Evolutionary conservation across 1,284 basidiomycete species (phyloP).

Genomic region (Agroathelia rolfsii): DNA sequence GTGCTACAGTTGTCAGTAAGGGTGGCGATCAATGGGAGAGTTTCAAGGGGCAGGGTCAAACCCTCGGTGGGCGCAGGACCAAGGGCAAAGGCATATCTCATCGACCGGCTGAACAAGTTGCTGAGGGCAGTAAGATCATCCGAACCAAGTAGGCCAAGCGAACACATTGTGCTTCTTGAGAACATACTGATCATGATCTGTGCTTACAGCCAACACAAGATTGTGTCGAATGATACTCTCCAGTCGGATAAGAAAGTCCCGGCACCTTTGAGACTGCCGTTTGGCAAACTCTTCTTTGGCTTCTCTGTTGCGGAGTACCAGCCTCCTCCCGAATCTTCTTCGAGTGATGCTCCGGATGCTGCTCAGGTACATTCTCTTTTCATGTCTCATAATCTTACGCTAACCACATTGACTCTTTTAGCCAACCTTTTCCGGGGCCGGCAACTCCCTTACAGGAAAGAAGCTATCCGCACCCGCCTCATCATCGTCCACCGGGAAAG

Average conservation of each 20-base stretch:
- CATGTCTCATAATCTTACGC: constrained; percentile 2
- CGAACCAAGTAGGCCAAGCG: constrained; percentile 69
- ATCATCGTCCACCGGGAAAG: constrained; percentile 35
- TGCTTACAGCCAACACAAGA: constrained; percentile 59
- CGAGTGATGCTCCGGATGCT: constrained; percentile 15
- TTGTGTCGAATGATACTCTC: constrained; percentile 78
- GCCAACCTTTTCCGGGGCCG: constrained; percentile 36
- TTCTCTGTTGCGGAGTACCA: constrained; percentile 71
- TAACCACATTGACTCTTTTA: constrained; percentile 9
- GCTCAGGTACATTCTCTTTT: constrained; percentile 15
- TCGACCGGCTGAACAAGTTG: constrained; percentile 70
- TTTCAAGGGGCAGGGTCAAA: constrained; percentile 90
- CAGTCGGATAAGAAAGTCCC: constrained; percentile 77
- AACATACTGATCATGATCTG: constrained; percentile 11
- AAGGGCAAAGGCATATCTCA: constrained; percentile 86
- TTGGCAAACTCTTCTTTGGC: constrained; percentile 92
- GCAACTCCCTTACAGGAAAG: constrained; percentile 44
- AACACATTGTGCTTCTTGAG: constrained; percentile 3
- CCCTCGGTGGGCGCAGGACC: constrained; percentile 77
- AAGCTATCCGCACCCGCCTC: constrained; percentile 15
- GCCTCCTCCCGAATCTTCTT: constrained; percentile 32
- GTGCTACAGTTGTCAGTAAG: constrained; percentile 49
- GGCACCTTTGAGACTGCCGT: constrained; percentile 82
- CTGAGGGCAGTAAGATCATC: constrained; percentile 80
- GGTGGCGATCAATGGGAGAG: constrained; percentile 79